These are phyloP conservation scores for Hymenoscyphus linearis DNA, from an alignment of 2,329 filamentous ascomycete genomes.

Conservation along the genomic window DNA sequence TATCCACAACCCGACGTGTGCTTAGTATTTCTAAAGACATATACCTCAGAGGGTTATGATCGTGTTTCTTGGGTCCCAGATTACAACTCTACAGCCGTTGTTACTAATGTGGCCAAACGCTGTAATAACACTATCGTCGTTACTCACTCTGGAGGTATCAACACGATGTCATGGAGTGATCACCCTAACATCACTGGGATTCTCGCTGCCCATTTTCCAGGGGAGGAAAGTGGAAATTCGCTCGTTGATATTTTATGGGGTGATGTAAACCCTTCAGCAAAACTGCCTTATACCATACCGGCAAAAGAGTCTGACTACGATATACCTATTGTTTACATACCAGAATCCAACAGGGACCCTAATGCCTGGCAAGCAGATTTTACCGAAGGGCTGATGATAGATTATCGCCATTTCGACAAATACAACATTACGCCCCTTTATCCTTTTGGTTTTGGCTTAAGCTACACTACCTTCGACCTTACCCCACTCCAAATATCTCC, in stretches of 20 bases:
- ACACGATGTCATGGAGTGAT: constrained; percentile 65
- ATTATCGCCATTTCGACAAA: constrained; percentile 46
- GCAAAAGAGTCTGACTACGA: constrained; percentile 48
- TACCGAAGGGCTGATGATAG: constrained; percentile 43
- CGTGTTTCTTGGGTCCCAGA: constrained; percentile 45
- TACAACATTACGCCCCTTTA: constrained; percentile 32
- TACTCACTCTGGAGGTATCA: constrained; percentile 57
- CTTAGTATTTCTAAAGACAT: constrained; percentile 59
- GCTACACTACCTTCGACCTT: constrained; percentile 50
- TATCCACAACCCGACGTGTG: constrained; percentile 57
- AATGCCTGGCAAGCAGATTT: constrained; percentile 46
- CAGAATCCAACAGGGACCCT: constrained; percentile 37
- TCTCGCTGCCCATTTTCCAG: constrained; percentile 61
- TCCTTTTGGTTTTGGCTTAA: constrained; percentile 44
- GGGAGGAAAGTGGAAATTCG: constrained; percentile 67
- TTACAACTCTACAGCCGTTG: constrained; percentile 46
- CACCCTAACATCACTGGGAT: constrained; percentile 71
- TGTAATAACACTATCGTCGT: constrained; percentile 60
- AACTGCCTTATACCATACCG: constrained; percentile 48
- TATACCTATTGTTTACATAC: constrained; percentile 39
- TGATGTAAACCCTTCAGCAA: background rate
- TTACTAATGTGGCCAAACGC: constrained; percentile 48
- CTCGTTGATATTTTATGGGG: constrained; percentile 2
- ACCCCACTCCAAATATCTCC: constrained; percentile 37
- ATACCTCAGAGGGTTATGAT: constrained; percentile 47